Evolutionary conservation across 2,329 filamentous ascomycete species (phyloP).

Genomic region (Hypoxylon rubiginosum): DNA sequence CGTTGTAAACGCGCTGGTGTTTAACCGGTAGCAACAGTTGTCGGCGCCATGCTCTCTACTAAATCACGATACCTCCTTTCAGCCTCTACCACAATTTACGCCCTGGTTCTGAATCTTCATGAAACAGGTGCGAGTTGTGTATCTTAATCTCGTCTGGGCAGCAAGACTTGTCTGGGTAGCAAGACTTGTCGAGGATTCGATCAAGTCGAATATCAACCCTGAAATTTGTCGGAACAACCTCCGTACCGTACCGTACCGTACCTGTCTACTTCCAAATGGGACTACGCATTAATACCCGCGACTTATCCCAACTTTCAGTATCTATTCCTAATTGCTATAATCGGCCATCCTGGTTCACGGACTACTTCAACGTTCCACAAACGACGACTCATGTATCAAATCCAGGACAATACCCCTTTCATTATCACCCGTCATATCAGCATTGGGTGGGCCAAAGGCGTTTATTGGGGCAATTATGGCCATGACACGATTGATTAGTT

Average conservation of each 20-base stretch:
- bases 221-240: neutral
- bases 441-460: slow-evolving; percentile 38
- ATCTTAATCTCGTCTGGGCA: neutral
- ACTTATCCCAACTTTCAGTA: neutral
- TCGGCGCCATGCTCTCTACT: slow-evolving; percentile 10
- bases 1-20: slow-evolving; percentile 82
- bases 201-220: neutral
- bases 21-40: slow-evolving; percentile 57
- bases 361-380: neutral
- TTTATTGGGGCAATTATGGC: slow-evolving; percentile 26
- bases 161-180: neutral
- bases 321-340: slow-evolving; percentile 20
- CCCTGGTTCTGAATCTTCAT: slow-evolving; percentile 1
- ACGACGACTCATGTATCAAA: slow-evolving; percentile 37
- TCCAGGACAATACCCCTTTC: slow-evolving; percentile 46
- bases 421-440: slow-evolving; percentile 25
- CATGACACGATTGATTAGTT: neutral
- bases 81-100: neutral
- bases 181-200: too few species aligned
- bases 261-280: neutral
- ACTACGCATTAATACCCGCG: neutral
- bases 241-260: neutral
- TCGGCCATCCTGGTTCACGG: neutral
- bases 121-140: neutral
- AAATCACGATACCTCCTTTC: neutral